Base-by-base conservation (phyloP, 768 basidiomycete species). In the Mrakia gelida region DNA sequence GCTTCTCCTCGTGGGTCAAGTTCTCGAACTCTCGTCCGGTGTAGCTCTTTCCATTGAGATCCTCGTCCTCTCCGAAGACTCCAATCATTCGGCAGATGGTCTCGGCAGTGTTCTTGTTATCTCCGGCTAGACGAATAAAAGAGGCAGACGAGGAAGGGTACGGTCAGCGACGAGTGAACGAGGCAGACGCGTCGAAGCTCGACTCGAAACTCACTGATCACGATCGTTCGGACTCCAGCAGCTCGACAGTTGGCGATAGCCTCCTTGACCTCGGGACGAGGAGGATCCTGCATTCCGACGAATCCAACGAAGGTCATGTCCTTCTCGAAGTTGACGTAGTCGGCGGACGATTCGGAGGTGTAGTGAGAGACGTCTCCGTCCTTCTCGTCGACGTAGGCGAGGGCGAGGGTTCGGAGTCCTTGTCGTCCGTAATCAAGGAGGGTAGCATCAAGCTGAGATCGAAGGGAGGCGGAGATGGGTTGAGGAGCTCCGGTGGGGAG, bases 251-350 rank as follows among this genome's bases (percentile, higher is more conserved):
- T 94, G 49, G 91, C 92, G 41, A 99, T 89, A 16, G 97, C 95
- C 52, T 84, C 87, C 45, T 88, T 88, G 59, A 95, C 97, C 85
- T 98, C 96, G 6, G 96, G 95, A 41, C 96, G 92, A 8, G 96
- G 96, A 30, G 96, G 96, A 82, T 99, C 96, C 62, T 96, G 89
- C 97, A 99, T 99, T 76, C 93, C 96, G 78, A 96, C 94, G 68
- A 99, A 87, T 21, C 94, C 95, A 77, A 96, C 95, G 84, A 99
- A 98, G 7, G 92, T 92, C 77, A 99, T 88, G 81, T 94, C 88
- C 82, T 90, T 90, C 85, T 99, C 96, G 82, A 99, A 99, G 49
- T 91, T 90, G 61, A 90, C 86, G 83, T 97, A 99, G 81, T 96
- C 92, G 75, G 88, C 88, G 6, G 91, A 87, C 82, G 89, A 90